Percentiles rank a stretch among this genome's conserved stretches.
Conservation (phyloP, 2,329 filamentous ascomycete species). For the Fusarium sp. region DNA sequence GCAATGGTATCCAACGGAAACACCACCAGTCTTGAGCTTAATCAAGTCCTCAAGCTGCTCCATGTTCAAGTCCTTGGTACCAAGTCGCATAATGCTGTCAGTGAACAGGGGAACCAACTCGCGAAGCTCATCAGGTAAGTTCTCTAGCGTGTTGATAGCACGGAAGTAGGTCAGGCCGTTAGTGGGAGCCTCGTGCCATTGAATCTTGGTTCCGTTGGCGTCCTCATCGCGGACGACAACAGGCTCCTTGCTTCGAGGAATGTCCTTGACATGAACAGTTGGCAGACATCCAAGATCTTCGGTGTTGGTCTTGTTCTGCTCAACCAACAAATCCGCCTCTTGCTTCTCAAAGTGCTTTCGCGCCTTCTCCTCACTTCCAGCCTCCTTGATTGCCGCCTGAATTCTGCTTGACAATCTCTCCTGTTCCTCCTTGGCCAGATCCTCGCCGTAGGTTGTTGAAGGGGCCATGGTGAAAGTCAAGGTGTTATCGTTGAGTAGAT, state of each 20-base stretch:
- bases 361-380: slow-evolving; percentile 77
- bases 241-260: slow-evolving; percentile 78
- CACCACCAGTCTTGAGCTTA: slow-evolving; percentile 93
- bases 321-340: slow-evolving; percentile 81
- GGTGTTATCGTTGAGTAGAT: slow-evolving; percentile 86
- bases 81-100: slow-evolving; percentile 91
- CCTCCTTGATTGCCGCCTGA: slow-evolving; percentile 71
- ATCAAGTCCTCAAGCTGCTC: slow-evolving; percentile 96
- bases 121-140: slow-evolving; percentile 85
- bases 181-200: slow-evolving; percentile 93
- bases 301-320: slow-evolving; percentile 85
- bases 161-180: slow-evolving; percentile 98
- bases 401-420: slow-evolving; percentile 80
- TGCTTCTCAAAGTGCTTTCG: slow-evolving; percentile 77
- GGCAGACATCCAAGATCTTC: slow-evolving; percentile 90
- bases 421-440: slow-evolving; percentile 81
- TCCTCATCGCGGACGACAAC: slow-evolving; percentile 71
- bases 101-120: slow-evolving; percentile 89
- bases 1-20: slow-evolving; percentile 87
- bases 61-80: slow-evolving; percentile 88
- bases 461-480: slow-evolving; percentile 96
- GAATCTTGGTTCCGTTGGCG: slow-evolving; percentile 73
- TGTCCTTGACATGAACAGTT: slow-evolving; percentile 88
- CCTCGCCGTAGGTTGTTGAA: slow-evolving; percentile 77
- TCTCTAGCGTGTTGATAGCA: slow-evolving; percentile 81